Evolutionary conservation across 2,329 filamentous ascomycete species (phyloP), one percentile per base, ranked within the genome.

Genomic region (Paecilomyces formosus): DNA sequence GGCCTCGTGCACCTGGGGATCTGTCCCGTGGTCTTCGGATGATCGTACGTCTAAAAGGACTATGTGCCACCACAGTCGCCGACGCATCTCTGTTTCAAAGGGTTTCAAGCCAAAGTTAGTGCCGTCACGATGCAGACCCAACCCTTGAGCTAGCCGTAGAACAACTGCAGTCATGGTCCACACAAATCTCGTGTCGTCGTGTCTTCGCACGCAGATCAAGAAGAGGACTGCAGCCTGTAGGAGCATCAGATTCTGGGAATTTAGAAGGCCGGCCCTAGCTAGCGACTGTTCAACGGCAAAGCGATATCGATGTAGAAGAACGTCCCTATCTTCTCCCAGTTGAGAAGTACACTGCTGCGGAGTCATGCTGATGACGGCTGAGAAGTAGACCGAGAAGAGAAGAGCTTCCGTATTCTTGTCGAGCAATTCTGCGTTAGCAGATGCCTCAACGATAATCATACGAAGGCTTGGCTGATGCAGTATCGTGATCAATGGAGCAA

Each of bases 281-380:
- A 88, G 73, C 1, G 83, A 83, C 66, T 88, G 85, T 65, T 88
- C 85, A 2, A 84, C 72, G 1, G 80, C 85, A 65, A 86, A 86
- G 8, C 85, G 81, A 67, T 87, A 88, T 54, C 79, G 80, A 53
- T 74, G 74, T 26, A 86, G 72, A 6, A 82, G 67, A 1, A 72
- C 63, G 6, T 73, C 63, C 57, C 83, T 80, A 31, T 82, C 79
- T 68, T 84, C 79, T 11, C 81, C 81, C 39, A 86, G 75, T 22
- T 73, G 68, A 13, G 69, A 63, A 28, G 74, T 61, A 68, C 72
- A 81, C 61, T 74, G 75, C 61, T 76, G 75, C 58, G 63, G 68
- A 49, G 62, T 74, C 71, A 72, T 71, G 62, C 71, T 75, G 64
- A 71, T 70, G 2, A 85, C 75, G 0, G 82, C 79, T 1, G 78